These are phyloP conservation scores for Heterobasidion irregulare DNA, from an alignment of 1,284 basidiomycete genomes.

Conservation along the genomic window DNA sequence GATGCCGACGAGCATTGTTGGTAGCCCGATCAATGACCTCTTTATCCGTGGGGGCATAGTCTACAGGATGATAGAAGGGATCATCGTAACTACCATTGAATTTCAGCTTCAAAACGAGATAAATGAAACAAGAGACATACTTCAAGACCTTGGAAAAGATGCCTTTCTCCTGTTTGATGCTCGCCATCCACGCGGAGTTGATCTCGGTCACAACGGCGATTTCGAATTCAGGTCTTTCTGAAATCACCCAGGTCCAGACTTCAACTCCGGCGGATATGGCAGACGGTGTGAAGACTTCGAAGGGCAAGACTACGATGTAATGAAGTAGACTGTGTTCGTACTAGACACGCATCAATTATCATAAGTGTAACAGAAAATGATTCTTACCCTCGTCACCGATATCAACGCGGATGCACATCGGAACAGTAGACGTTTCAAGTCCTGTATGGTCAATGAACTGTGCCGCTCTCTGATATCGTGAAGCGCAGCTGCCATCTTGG, in stretches of 20 bases:
- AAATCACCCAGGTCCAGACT: slow-evolving; percentile 96
- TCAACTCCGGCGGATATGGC: slow-evolving; percentile 85
- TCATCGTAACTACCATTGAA: slow-evolving; percentile 58
- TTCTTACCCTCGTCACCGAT: slow-evolving; percentile 53
- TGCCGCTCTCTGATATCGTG: slow-evolving; percentile 65
- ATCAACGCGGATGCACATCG: slow-evolving; percentile 80
- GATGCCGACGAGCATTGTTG: slow-evolving; percentile 63
- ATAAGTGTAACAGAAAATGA: not conserved
- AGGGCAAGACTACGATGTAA: slow-evolving; percentile 83
- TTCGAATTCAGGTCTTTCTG: slow-evolving; percentile 74
- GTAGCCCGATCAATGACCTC: slow-evolving; percentile 72
- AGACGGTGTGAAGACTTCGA: slow-evolving; percentile 83
- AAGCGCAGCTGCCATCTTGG: slow-evolving; percentile 62
- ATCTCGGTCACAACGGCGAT: slow-evolving; percentile 82
- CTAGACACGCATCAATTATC: slow-evolving; percentile 24
- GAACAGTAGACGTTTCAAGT: slow-evolving; percentile 82
- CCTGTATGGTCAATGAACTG: slow-evolving; percentile 66
- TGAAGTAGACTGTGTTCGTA: slow-evolving; percentile 85
- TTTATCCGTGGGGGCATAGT: slow-evolving; percentile 90
- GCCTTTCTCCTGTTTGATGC: slow-evolving; percentile 71
- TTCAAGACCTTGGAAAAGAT: slow-evolving; percentile 78
- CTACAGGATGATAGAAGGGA: slow-evolving; percentile 82
- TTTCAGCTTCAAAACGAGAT: not conserved
- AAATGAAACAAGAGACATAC: slow-evolving; percentile 35
- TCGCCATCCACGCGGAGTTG: slow-evolving; percentile 80